A percentile compares a stretch with the other conserved stretches of the same genome.
These are phyloP conservation scores for Phaeosphaeriaceae sp. DNA, from an alignment of 2,329 filamentous ascomycete genomes.

Conservation along the genomic window DNA sequence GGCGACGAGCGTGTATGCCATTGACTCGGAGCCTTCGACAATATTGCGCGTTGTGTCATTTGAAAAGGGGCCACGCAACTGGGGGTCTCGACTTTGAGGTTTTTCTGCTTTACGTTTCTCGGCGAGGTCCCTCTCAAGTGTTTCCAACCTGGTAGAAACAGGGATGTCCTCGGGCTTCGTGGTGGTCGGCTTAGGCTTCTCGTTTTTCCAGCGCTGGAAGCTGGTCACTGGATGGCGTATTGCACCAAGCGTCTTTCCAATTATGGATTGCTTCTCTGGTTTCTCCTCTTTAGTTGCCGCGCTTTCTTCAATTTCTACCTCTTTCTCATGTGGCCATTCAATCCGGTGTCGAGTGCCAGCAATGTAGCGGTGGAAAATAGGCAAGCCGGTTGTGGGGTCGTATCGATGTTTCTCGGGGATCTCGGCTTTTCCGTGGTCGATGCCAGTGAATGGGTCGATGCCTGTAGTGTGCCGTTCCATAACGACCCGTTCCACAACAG, in stretches of 20 bases:
- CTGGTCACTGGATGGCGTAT: constrained; percentile 27
- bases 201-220: constrained; percentile 18
- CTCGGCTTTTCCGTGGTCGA: constrained; percentile 30
- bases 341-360: constrained; percentile 41
- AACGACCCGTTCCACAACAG: constrained; percentile 41
- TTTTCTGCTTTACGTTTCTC: constrained; percentile 11
- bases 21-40: constrained; percentile 64
- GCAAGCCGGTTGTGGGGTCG: constrained; percentile 36
- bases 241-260: constrained; percentile 20
- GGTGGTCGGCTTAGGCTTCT: constrained; percentile 7
- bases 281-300: constrained; percentile 8
- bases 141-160: constrained; percentile 2
- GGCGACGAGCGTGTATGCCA: constrained; percentile 75
- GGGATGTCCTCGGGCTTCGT: background rate
- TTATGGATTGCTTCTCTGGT: constrained; percentile 17
- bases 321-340: constrained; percentile 41
- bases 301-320: constrained; percentile 12
- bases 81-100: constrained; percentile 18
- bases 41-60: constrained; percentile 77
- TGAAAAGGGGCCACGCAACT: constrained; percentile 32
- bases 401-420: constrained; percentile 39
- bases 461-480: constrained; percentile 42
- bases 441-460: constrained; percentile 38
- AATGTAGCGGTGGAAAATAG: constrained; percentile 45
- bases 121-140: constrained; percentile 18